These are phyloP conservation scores for Chenopodium suecicum DNA, from an alignment of 148 eudicot species.

Conservation along the genomic window DNA sequence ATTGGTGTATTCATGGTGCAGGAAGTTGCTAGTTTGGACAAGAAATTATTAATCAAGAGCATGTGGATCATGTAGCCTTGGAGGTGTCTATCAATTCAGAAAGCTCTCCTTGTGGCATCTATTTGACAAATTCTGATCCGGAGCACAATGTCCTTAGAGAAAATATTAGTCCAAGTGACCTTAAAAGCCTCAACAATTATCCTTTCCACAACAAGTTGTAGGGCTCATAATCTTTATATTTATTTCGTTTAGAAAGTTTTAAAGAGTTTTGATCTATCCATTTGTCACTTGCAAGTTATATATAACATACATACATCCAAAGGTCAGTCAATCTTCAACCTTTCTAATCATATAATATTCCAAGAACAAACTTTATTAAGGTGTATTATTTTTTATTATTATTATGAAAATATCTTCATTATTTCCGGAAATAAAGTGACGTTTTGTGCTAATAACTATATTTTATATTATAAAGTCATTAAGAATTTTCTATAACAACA, in stretches of 20 bases:
- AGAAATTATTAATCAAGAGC: slow-evolving; percentile 7
- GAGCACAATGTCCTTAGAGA: neutral
- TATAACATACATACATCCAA: neutral
- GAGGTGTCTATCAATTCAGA: neutral
- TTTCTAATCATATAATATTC: neutral
- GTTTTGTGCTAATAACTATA: slow-evolving; percentile 6
- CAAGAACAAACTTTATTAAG: neutral
- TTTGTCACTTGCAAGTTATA: neutral
- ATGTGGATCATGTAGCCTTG: neutral
- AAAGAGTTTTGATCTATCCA: neutral
- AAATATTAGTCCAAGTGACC: slow-evolving; percentile 10
- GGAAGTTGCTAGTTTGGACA: neutral
- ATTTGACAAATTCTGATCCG: neutral
- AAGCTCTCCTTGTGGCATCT: neutral
- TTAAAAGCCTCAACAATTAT: neutral
- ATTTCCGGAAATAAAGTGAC: slow-evolving; percentile 1
- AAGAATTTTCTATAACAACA: neutral
- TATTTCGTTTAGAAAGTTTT: too few species aligned
- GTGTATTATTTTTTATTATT: neutral
- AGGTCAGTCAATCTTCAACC: slow-evolving; percentile 13
- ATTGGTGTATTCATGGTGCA: neutral
- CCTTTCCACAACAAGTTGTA: neutral
- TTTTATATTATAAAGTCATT: neutral
- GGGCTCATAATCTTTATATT: neutral
- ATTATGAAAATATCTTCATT: neutral